Base-by-base conservation (phyloP, 169 alveolate species). In the Nephromyces sp. region DNA sequence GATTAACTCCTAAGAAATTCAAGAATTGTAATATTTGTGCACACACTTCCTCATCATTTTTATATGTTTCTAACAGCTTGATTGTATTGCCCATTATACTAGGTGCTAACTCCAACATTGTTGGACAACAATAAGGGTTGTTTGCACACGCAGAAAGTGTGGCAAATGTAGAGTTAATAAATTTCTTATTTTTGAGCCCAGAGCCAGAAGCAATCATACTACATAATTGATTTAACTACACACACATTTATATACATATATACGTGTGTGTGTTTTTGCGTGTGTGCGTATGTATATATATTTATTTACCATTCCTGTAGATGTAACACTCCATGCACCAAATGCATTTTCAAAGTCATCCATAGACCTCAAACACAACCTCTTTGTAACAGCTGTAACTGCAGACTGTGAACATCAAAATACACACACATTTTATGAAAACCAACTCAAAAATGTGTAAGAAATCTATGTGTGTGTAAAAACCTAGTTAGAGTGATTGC, bases 321-420 rank as follows among this genome's bases (percentile, higher is more conserved):
- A 81, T 2, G 95, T 92, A 6, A 91, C 92, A 0, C 94, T 94
- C 96, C 96, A 91, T 6, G 96, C 90, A 5, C 96, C 96, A 67
- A 86, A 88, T n/a, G 89, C 90, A 72, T 91, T 95, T 69, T 91
- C 92, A 57, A 80, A 78, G 68, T 89, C 93, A 66, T 88, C 83
- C 67, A 68, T 70, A n/a, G 79, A 74, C 30, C 74, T 15, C 57
- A 15, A 15, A 43, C 57, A 43, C 15, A 43, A 43, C 15, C n/a
- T 15, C n/a, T n/a, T n/a, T n/a, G n/a, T n/a, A n/a, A n/a, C 15
- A 15, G 57, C n/a, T 43, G 15, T 15, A 43, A 43, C 15, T 15
- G 15, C 57, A 15, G 57, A 15, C 15, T 43, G 57, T 43, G 57
- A 43, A 43, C 15, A 43, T 15, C 15, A 43, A 43, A 15, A 43